Base-by-base conservation (phyloP, 768 basidiomycete species). In the Dacryopinax spathularia region DNA sequence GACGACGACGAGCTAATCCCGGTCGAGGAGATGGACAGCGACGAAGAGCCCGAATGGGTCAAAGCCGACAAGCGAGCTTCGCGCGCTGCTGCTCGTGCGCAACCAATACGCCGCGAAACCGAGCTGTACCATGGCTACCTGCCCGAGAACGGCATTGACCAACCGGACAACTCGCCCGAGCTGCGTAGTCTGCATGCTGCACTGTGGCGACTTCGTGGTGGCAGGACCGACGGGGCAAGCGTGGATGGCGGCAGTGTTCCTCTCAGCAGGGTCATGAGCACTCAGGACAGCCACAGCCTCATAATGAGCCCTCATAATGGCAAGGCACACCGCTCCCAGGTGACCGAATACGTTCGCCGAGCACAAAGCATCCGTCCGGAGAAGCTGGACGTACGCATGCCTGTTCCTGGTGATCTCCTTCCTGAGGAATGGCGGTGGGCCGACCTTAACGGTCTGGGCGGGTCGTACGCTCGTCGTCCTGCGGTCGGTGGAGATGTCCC, bases 21-120 rank as follows among this genome's bases (percentile, higher is more conserved):
- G 64, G 87, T 88, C 12, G 77, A 82, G 0, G 84, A 87, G 68
- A 80, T 80, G 27, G 77, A 85, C 64, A 80, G 81, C 34, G 81
- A 82, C 27, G 78, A 79, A 16, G 80, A 75, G 41, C 31, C 56
- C 37, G 59, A 60, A 15, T 41, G 44, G 25, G 62, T 56, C 20
- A 69, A 65, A 41, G 37, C 33, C 43, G 68, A 66, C 31, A 60
- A 35, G 16, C 72, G 73, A 4, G 73, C 71, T 10, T 86, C 89
- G 70, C 79, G 79, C 15, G 62, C 65, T 29, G 65, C 62, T 25
- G 67, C 63, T 33, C 73, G 89, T 16, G 85, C 81, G 66, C 85
- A 85, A 20, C 86, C 83, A 63, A 74, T 83, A 60, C 81, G 81
- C 34, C 78, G 89, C 34, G 82, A 80, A 37, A 78, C 77, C 2